A percentile compares a stretch with the other conserved stretches of the same genome.
These are phyloP conservation scores for Terana coerulea DNA, from an alignment of 768 basidiomycete genomes.

Conservation along the genomic window DNA sequence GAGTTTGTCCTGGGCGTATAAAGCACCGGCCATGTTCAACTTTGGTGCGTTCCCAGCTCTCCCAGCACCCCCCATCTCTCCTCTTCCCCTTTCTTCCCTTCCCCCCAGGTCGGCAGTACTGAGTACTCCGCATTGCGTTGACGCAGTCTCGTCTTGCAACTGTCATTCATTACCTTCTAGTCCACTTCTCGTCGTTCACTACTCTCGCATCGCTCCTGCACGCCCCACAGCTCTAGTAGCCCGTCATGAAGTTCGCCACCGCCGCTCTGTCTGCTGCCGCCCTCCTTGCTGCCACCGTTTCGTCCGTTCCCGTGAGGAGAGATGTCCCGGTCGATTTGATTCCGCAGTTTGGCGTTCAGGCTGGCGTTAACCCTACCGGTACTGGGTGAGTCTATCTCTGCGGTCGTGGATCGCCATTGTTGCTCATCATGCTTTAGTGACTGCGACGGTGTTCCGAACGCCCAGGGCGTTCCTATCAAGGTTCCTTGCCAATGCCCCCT, in stretches of 20 bases:
- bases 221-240: background rate
- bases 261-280: conserved; percentile 28
- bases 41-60: conserved; percentile 3
- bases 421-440: conserved; percentile 12
- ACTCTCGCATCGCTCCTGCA: background rate
- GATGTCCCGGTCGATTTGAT: conserved; percentile 40
- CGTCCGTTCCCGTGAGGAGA: conserved; percentile 40
- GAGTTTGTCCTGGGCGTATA: background rate
- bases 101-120: conserved; percentile 15
- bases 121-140: conserved; percentile 18
- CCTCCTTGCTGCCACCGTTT: conserved; percentile 33
- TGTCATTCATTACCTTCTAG: conserved; percentile 12
- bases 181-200: conserved; percentile 7
- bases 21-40: background rate
- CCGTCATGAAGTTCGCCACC: conserved; percentile 33
- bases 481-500: conserved; percentile 42
- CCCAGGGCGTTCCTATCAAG: conserved; percentile 32
- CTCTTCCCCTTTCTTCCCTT: conserved; percentile 6
- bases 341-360: conserved; percentile 28
- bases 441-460: conserved; percentile 24
- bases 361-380: conserved; percentile 31
- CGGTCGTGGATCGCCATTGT: background rate
- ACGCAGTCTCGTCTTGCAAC: conserved; percentile 12
- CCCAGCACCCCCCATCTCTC: background rate
- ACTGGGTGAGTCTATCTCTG: conserved; percentile 19